A percentile compares a stretch with the other conserved stretches of the same genome.
Evolutionary conservation across 495 filamentous ascomycete species (phyloP).

Genomic region (Rhizodiscina lignyota): DNA sequence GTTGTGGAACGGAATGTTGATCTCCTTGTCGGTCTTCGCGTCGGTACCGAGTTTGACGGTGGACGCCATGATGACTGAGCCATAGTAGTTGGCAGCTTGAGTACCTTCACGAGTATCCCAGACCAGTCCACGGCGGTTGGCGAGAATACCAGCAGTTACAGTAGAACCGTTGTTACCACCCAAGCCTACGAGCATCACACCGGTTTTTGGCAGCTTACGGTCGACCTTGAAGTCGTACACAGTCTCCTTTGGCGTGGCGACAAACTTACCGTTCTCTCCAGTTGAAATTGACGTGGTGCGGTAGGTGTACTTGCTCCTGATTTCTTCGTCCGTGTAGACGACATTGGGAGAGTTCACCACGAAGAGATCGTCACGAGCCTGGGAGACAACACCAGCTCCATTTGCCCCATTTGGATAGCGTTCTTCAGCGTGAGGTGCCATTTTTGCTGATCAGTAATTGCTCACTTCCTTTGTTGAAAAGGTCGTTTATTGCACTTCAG

Average conservation of each 20-base stretch:
- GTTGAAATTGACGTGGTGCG: conserved; percentile 72
- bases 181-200: conserved; percentile 95
- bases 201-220: conserved; percentile 81
- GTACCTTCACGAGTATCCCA: conserved; percentile 91
- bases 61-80: conserved; percentile 89
- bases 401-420: too few relatives aligned
- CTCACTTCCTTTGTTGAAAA: not conserved
- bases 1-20: conserved; percentile 93
- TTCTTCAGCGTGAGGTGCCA: conserved; percentile 88
- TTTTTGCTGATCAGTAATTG: conserved; percentile 23
- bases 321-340: conserved; percentile 69
- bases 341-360: conserved; percentile 86
- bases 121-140: conserved; percentile 68
- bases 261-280: conserved; percentile 54
- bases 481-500: not conserved
- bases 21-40: conserved; percentile 65
- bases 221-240: conserved; percentile 96
- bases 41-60: conserved; percentile 93
- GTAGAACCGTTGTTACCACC: conserved; percentile 98
- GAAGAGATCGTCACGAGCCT: conserved; percentile 43
- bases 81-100: conserved; percentile 87
- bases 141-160: conserved; percentile 92
- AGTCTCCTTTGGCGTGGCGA: conserved; percentile 75
- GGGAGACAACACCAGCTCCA: too few relatives aligned
- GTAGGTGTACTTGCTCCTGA: conserved; percentile 92